Evolutionary conservation across 73 alveolate genomes (phyloP).

Genomic region (Tetrahymena malaccensis): DNA sequence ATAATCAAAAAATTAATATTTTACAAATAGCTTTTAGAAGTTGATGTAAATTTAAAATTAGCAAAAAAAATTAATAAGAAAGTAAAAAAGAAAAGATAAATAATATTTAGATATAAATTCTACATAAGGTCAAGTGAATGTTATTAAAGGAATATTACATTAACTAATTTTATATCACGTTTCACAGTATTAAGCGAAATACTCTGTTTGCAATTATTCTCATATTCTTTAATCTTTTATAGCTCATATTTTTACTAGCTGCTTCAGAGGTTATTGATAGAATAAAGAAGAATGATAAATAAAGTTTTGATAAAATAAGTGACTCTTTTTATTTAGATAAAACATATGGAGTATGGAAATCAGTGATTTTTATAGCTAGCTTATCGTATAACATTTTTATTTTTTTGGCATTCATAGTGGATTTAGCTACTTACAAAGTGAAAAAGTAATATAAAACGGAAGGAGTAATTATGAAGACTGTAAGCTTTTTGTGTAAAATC

Average conservation of each 20-base stretch:
- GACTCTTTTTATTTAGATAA: background rate
- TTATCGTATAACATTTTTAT: background rate
- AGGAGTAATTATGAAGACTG: background rate
- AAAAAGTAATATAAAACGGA: background rate
- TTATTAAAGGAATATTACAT: background rate
- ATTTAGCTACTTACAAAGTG: background rate
- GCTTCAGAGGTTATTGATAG: background rate
- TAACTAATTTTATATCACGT: background rate
- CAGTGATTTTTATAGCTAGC: background rate
- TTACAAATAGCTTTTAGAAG: background rate
- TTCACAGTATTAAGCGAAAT: background rate
- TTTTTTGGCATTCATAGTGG: background rate
- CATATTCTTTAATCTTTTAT: background rate
- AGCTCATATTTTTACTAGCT: background rate
- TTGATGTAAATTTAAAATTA: background rate
- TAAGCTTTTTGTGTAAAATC: background rate
- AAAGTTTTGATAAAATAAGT: background rate
- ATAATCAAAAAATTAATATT: no score
- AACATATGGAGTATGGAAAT: background rate
- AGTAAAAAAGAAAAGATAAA: no score
- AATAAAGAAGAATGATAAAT: background rate
- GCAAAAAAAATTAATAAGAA: background rate
- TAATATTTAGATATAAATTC: no score
- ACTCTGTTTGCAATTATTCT: background rate
- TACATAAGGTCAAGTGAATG: background rate